phyloP scores from a whole-genome alignment of 2,329 filamentous ascomycete genomes.

The Pseudogymnoascus sp. region DNA sequence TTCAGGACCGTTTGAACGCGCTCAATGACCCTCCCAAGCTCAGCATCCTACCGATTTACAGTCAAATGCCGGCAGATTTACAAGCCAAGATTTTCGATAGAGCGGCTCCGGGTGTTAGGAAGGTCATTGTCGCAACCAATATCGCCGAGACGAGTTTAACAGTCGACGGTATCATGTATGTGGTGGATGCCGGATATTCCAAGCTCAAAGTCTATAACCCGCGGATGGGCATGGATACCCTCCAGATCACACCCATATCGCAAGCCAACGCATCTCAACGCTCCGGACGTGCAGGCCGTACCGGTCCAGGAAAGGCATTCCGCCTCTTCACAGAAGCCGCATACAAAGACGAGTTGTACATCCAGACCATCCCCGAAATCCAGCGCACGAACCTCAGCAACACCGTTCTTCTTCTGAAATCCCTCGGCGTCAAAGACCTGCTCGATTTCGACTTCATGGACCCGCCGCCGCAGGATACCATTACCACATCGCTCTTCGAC shows the following conservation, averaged over 20 bases:
- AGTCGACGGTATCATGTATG: slow-evolving; percentile 98
- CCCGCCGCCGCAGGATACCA: slow-evolving; percentile 93
- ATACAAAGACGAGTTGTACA: slow-evolving; percentile 91
- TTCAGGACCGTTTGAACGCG: slow-evolving; percentile 78
- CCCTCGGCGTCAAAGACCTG: slow-evolving; percentile 85
- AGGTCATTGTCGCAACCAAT: slow-evolving; percentile 97
- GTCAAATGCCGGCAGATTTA: slow-evolving; percentile 96
- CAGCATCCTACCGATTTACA: slow-evolving; percentile 94
- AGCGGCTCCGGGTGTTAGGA: slow-evolving; percentile 81
- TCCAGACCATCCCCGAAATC: slow-evolving; percentile 95
- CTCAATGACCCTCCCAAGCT: slow-evolving; percentile 93
- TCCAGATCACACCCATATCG: slow-evolving; percentile 95
- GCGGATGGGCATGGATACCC: slow-evolving; percentile 97
- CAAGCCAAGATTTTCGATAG: slow-evolving; percentile 97
- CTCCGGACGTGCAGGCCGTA: slow-evolving; percentile 87
- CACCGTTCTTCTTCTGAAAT: slow-evolving; percentile 89
- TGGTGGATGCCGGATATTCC: slow-evolving; percentile 91
- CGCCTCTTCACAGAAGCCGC: slow-evolving; percentile 90
- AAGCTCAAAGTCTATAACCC: slow-evolving; percentile 99
- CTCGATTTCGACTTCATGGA: slow-evolving; percentile 99
- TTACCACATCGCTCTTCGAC: slow-evolving; percentile 94
- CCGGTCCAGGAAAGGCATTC: slow-evolving; percentile 91
- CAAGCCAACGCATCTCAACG: slow-evolving; percentile 93
- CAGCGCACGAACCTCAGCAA: slow-evolving; percentile 94
- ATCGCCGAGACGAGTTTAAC: slow-evolving; percentile 98